These are phyloP conservation scores for Naematelia aurantialba DNA, from an alignment of 768 basidiomycete genomes.

Conservation along the genomic window DNA sequence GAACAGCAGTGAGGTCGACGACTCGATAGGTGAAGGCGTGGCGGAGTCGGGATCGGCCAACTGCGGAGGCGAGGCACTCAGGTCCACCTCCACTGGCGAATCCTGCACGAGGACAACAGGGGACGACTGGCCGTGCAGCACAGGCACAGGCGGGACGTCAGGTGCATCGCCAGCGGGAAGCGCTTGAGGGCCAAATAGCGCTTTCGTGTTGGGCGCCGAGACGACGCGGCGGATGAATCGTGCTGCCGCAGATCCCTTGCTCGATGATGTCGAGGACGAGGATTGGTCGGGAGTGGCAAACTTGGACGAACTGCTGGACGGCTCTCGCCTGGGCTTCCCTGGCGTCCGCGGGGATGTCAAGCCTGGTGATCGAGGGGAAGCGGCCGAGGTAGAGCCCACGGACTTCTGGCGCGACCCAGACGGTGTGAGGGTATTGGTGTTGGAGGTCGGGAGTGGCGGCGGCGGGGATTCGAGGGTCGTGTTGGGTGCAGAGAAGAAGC, in stretches of 20 bases:
- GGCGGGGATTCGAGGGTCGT: slow-evolving; percentile 7
- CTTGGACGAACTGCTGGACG: slow-evolving; percentile 6
- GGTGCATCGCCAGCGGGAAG: slow-evolving; percentile 52
- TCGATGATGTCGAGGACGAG: slow-evolving; percentile 14
- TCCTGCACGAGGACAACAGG: slow-evolving; percentile 58
- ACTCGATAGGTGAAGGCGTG: slow-evolving; percentile 9
- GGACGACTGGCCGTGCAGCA: slow-evolving; percentile 52
- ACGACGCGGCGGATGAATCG: slow-evolving; percentile 93
- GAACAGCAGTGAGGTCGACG: slow-evolving; percentile 52
- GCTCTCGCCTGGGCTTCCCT: slow-evolving; percentile 5
- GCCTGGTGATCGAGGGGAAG: slow-evolving; percentile 12
- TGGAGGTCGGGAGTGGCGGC: slow-evolving; percentile 7
- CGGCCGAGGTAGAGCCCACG: slow-evolving; percentile 25
- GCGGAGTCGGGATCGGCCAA: not conserved
- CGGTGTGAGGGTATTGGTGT: slow-evolving; percentile 14
- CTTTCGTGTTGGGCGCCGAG: slow-evolving; percentile 93
- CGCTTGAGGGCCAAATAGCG: slow-evolving; percentile 58
- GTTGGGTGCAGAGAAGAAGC: slow-evolving; percentile 35
- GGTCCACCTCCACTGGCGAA: slow-evolving; percentile 15
- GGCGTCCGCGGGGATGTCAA: slow-evolving; percentile 35
- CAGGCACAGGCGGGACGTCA: slow-evolving; percentile 55
- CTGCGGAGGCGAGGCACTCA: slow-evolving; percentile 17
- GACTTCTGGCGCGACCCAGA: slow-evolving; percentile 19
- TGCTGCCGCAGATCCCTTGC: slow-evolving; percentile 55
- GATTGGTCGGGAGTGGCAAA: not conserved